phyloP scores from a whole-genome alignment of 495 filamentous ascomycete genomes.

The Aspergillus ellipticus region DNA sequence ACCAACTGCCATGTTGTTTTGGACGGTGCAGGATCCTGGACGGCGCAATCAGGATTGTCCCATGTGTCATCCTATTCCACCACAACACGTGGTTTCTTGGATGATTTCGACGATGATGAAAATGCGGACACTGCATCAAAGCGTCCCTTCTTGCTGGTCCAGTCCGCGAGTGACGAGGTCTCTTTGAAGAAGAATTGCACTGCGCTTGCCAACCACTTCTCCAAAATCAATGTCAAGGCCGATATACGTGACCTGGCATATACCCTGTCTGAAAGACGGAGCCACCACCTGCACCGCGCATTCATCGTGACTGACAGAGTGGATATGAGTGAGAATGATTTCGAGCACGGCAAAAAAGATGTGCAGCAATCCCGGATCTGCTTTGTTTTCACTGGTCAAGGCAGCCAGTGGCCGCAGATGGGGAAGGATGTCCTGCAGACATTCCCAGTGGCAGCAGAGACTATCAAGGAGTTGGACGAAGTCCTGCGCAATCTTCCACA shows the following conservation, averaged over 20 bases:
- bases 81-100: too few species aligned
- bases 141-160: neutral
- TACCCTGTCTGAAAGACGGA: neutral
- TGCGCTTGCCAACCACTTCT: neutral
- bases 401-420: slow-evolving; percentile 33
- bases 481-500: neutral
- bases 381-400: slow-evolving; percentile 37
- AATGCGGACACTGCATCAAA: too few species aligned
- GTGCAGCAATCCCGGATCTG: too few species aligned
- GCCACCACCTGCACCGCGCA: neutral
- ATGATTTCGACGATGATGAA: too few species aligned
- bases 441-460: neutral
- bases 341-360: too few species aligned
- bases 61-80: too few species aligned
- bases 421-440: slow-evolving; percentile 20
- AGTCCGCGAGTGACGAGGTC: neutral
- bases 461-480: neutral
- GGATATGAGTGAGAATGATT: too few species aligned
- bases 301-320: neutral
- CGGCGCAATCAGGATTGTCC: too few species aligned
- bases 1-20: too few species aligned
- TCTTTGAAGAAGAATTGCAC: too few species aligned
- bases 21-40: too few species aligned
- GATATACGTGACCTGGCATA: neutral
- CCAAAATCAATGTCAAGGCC: neutral